A percentile compares a stretch with the other conserved stretches of the same genome.
Evolutionary conservation across 2,329 filamentous ascomycete species (phyloP).

Genomic region (Nakataea oryzae): DNA sequence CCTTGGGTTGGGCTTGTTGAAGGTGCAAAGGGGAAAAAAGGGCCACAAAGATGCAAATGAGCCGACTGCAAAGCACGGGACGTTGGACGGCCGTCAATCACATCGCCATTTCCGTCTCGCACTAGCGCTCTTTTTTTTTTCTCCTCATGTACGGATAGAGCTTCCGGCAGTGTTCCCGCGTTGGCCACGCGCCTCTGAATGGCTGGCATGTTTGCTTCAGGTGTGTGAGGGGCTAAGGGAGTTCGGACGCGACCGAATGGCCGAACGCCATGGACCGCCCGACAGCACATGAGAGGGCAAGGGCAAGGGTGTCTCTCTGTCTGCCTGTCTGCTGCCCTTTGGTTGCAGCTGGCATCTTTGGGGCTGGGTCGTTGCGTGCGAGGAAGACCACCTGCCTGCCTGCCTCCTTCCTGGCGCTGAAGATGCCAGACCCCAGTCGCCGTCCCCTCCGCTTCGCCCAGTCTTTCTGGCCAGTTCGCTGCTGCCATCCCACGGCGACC

Average conservation of each 20-base stretch:
- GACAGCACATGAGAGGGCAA: not conserved
- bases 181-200: not conserved
- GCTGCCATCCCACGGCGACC: not conserved
- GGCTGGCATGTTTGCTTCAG: not conserved
- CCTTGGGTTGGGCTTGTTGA: no score
- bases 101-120: not conserved
- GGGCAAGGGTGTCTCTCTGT: not conserved
- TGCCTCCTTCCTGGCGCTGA: not conserved
- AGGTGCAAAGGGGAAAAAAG: no score
- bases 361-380: not conserved
- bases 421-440: not conserved
- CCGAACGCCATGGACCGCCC: not conserved
- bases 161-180: conserved; percentile 14
- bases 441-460: not conserved
- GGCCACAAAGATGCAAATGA: not conserved
- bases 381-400: not conserved
- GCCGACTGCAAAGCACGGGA: not conserved
- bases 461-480: not conserved
- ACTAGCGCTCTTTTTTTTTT: not conserved
- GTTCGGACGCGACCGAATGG: not conserved
- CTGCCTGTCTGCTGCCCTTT: not conserved
- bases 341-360: not conserved
- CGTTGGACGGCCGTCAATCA: not conserved
- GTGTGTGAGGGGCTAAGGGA: not conserved
- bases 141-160: conserved; percentile 13